Base-by-base conservation (phyloP, 1,139 yeast genomes). In the Kodamaea ohmeri region DNA sequence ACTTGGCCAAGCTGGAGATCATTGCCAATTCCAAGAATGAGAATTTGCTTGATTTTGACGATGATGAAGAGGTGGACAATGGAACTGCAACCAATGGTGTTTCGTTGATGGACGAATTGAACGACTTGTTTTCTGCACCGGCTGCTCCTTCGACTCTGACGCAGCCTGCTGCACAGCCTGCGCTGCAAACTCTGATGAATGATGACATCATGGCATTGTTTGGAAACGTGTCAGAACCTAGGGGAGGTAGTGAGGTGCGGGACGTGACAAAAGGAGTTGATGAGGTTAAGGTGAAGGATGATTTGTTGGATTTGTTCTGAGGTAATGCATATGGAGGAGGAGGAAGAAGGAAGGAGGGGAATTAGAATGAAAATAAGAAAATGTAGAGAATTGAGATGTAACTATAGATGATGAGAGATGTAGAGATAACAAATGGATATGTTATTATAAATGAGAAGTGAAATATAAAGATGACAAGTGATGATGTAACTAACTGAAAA, bases 1-100 rank as follows among this genome's bases (percentile, higher is more conserved):
- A 78, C 47, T 65, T 83, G 51, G 96, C 96, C 11, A 83, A 80
- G 49, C 81, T 79, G 45, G 96, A 87, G 53, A 80, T 84, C 40
- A 79, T 83, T 38, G 73, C 70, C 41, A 78, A 76, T 44, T 70
- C 73, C 6, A 81, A 83, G 51, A 83, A 84, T 34, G 97, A 90
- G 53, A 88, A 87, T 52, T 71, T 92, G 50, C 76, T 92, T 36
- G 96, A 92, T 56, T 80, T 92, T 49, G 75, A 65, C 46, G 96
- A 86, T 52, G 84, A 78, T 45, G 79, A 65, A 21, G 76, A 67
- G n/a, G 65, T 54, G n/a, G n/a, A n/a, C n/a, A n/a, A n/a, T n/a
- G n/a, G n/a, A n/a, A n/a, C n/a, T 12, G 40, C 28, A 6, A 26
- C 39, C 15, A 33, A 45, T 22, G 39, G 46, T 11, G 37, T 46